Evolutionary conservation across 2,329 filamentous ascomycete genomes (phyloP).

Genomic region (Cadophora sp.): DNA sequence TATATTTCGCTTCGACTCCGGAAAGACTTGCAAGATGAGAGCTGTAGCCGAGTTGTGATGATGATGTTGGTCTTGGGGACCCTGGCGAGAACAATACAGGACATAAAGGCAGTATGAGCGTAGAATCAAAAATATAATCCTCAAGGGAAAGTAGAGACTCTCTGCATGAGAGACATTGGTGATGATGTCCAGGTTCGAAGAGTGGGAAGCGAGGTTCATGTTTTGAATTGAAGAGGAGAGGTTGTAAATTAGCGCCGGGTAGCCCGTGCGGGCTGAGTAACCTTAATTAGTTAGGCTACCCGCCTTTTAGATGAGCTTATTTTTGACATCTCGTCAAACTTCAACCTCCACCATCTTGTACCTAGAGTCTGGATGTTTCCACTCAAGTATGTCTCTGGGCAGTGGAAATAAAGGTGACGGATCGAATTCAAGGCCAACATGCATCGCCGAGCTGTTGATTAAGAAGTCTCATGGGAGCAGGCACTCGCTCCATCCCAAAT

Average conservation of each 20-base stretch:
- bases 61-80: too few species aligned
- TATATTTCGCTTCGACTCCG: too few species aligned
- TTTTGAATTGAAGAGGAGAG: too few species aligned
- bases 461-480: not conserved
- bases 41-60: too few species aligned
- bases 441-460: not conserved
- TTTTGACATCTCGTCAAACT: not conserved
- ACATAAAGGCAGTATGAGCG: too few species aligned
- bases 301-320: not conserved
- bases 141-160: too few species aligned
- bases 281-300: constrained; percentile 2
- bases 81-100: too few species aligned
- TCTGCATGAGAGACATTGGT: too few species aligned
- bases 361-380: not conserved
- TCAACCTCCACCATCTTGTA: not conserved
- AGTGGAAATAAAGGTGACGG: not conserved
- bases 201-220: too few species aligned
- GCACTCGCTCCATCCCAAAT: constrained; percentile 6
- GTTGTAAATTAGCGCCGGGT: not conserved
- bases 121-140: too few species aligned
- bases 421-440: not conserved
- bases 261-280: not conserved
- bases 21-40: too few species aligned
- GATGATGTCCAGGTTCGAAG: too few species aligned
- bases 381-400: not conserved